Evolutionary conservation across 202 grass and related monocot species (phyloP).

Genomic region (Setaria italica): DNA sequence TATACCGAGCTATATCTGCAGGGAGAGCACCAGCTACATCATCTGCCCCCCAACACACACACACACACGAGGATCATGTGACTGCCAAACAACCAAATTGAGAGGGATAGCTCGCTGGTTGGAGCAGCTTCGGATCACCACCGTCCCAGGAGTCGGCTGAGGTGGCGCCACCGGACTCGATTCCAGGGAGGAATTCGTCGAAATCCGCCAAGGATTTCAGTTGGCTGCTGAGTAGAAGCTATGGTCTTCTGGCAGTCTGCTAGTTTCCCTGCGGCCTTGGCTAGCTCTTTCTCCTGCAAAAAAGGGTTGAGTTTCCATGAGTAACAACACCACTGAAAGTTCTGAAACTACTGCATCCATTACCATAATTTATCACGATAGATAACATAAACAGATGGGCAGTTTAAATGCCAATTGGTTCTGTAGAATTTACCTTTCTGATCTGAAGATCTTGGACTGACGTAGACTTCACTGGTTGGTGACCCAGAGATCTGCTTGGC

Average conservation of each 20-base stretch:
- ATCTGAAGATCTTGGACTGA: conserved; percentile 53
- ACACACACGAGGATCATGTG: conserved; percentile 30
- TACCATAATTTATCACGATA: background rate
- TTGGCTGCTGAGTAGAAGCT: conserved; percentile 64
- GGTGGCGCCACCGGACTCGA: conserved; percentile 9
- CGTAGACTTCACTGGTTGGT: conserved; percentile 43
- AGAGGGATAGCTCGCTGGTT: conserved; percentile 49
- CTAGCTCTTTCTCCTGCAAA: conserved; percentile 68
- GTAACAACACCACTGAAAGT: conserved; percentile 13
- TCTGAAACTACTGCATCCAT: conserved; percentile 2
- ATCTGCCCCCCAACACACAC: too few relatives aligned
- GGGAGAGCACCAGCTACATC: too few relatives aligned
- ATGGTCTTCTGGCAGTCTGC: conserved; percentile 90
- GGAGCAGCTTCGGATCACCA: conserved; percentile 45
- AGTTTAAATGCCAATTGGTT: background rate
- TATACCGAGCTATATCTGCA: too few relatives aligned
- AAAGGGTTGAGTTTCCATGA: conserved; percentile 20
- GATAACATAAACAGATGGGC: background rate
- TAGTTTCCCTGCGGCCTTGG: conserved; percentile 68
- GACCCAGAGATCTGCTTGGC: conserved; percentile 31
- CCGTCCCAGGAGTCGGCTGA: conserved; percentile 47
- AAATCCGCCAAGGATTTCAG: conserved; percentile 69
- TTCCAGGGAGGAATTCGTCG: conserved; percentile 57
- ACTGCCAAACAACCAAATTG: conserved; percentile 52
- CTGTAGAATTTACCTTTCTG: conserved; percentile 61